Base-by-base conservation (phyloP, 768 basidiomycete species). In the Calocybe gangraenosa region DNA sequence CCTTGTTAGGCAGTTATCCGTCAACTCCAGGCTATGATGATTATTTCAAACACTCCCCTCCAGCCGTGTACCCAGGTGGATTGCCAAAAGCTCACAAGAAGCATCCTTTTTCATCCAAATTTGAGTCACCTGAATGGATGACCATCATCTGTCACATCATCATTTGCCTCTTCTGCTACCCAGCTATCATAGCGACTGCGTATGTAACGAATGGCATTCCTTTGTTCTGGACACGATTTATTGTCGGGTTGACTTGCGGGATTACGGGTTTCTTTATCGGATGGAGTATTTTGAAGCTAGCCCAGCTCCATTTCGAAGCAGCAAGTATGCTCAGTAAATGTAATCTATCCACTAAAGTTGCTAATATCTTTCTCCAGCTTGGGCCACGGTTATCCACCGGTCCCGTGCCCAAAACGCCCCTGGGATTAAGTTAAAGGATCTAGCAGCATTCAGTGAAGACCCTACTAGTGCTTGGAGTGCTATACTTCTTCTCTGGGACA, bases 301-400 rank as follows among this genome's bases (percentile, higher is more conserved):
- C 57, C 10, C 59, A 55, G 42, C 45, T 53, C 20, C 61, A 64
- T 42, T 37, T 70, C 37, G 69, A 70, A 48, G 66, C 71, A 44
- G 58, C 67, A 17, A 62, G 71, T 73, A 44, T 20, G 65, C 60
- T 35, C 17, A n/a, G 7, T 14, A 5, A 35, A 6, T 7, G 6
- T 11, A 28, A n/a, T 31, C 14, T 18, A 35, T n/a, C 17, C 34
- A 6, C 17, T 35, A 7, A 35, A 7, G 13, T 18, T 35, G 31
- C 25, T 18, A 38, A 35, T 36, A 9, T 8, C 14, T 18, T 25
- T 20, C 42, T 44, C 28, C 33, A 73, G 70, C 67, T 2, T 73
- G 71, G 70, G 70, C 70, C 3, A 73, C 70, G 3, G 51, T 73
- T 9, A 70, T 73, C 11, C 69, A 73, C 37, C 67, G 67, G 48